Percentiles rank a stretch among this genome's conserved stretches.
Evolutionary conservation across 1,139 yeast genomes (phyloP).

Genomic region (Fermentozyma sake): DNA sequence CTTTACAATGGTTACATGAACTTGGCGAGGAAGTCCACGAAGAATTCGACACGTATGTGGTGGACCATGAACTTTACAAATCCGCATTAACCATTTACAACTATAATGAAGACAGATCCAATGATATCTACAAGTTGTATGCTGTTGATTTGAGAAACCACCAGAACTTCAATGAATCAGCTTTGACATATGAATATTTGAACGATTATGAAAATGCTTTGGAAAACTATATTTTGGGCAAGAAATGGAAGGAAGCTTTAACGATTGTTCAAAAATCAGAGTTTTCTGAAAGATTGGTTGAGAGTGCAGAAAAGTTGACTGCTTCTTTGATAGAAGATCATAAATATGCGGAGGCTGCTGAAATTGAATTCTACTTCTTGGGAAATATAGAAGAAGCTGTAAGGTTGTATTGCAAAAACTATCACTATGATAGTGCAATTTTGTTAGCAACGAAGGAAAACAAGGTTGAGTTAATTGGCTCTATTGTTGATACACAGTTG

Average conservation of each 20-base stretch:
- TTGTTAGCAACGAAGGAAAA: slow-evolving; percentile 50
- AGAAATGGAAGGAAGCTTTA: slow-evolving; percentile 84
- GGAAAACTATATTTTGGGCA: slow-evolving; percentile 63
- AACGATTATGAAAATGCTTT: slow-evolving; percentile 56
- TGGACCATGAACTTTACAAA: slow-evolving; percentile 68
- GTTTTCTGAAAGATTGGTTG: slow-evolving; percentile 31
- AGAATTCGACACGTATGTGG: slow-evolving; percentile 68
- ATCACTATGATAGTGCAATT: slow-evolving; percentile 72
- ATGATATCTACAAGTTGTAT: slow-evolving; percentile 52
- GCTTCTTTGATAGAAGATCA: slow-evolving; percentile 62
- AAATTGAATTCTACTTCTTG: slow-evolving; percentile 61
- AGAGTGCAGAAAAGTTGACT: slow-evolving; percentile 56
- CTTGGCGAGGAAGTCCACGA: slow-evolving; percentile 43
- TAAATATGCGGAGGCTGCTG: slow-evolving; percentile 79
- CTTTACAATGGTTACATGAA: slow-evolving; percentile 61
- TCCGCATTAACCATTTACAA: slow-evolving; percentile 62
- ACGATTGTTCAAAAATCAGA: slow-evolving; percentile 46
- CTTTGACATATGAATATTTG: slow-evolving; percentile 68
- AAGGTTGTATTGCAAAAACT: slow-evolving; percentile 67
- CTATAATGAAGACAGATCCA: slow-evolving; percentile 53
- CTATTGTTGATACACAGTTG: slow-evolving; percentile 65
- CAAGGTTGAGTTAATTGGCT: slow-evolving; percentile 45
- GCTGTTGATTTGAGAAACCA: slow-evolving; percentile 57
- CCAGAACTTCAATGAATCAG: slow-evolving; percentile 68
- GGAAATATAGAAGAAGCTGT: slow-evolving; percentile 60